Conservation (phyloP, 192 early-diverging fungal genomes). For the Coemansia sp. region DNA sequence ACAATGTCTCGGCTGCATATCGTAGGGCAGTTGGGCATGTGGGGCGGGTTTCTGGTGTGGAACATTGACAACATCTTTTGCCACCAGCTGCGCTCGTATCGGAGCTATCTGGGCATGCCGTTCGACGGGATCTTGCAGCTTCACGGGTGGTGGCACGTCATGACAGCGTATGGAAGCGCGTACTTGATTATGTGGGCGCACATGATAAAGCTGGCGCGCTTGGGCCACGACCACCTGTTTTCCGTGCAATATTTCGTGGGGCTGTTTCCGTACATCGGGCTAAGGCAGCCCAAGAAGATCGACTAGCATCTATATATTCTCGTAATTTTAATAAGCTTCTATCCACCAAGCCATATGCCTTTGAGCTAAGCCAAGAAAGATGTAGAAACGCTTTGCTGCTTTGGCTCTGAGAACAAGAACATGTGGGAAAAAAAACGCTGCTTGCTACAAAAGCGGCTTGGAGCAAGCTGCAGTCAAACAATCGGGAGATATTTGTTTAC, state of each 20-base stretch:
- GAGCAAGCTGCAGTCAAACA: too few species aligned
- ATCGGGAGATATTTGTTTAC: not conserved
- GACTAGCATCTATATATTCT: slow-evolving; percentile 13
- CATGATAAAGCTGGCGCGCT: slow-evolving; percentile 35
- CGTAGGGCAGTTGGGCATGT: slow-evolving; percentile 31
- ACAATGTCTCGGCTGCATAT: slow-evolving; percentile 16
- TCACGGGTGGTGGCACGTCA: slow-evolving; percentile 64
- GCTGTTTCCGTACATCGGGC: slow-evolving; percentile 30
- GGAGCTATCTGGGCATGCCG: slow-evolving; percentile 53
- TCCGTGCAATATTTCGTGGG: slow-evolving; percentile 27
- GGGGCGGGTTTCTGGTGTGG: slow-evolving; percentile 64
- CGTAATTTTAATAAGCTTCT: not conserved
- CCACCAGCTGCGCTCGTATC: slow-evolving; percentile 49
- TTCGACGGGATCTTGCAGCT: slow-evolving; percentile 55
- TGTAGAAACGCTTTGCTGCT: not conserved
- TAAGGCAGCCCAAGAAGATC: slow-evolving; percentile 32
- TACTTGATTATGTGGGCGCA: slow-evolving; percentile 48
- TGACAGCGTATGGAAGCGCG: slow-evolving; percentile 50
- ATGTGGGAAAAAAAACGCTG: too few species aligned
- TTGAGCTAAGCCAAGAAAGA: too few species aligned
- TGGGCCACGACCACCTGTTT: slow-evolving; percentile 41
- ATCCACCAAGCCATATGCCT: not conserved
- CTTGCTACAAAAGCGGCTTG: not conserved
- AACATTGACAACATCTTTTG: slow-evolving; percentile 70
- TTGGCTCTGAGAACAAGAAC: too few species aligned